Evolutionary conservation across 129 eudicot genomes (phyloP).

Genomic region (Solidago caesia): DNA sequence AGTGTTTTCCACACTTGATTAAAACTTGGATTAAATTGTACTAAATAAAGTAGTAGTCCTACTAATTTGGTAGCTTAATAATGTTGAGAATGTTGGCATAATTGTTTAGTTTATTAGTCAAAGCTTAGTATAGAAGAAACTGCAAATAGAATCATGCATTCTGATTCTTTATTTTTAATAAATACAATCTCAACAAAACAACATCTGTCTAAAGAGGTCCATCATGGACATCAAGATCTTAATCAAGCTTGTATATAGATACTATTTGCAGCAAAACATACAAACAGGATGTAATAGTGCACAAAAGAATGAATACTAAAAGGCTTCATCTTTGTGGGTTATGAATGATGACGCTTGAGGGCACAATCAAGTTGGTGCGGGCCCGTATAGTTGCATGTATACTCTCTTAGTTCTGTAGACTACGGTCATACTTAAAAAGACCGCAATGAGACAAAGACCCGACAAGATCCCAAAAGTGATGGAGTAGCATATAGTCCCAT

Average conservation of each 20-base stretch:
- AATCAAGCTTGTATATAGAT: not conserved
- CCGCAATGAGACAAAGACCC: constrained; percentile 49
- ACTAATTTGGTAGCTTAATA: too few species aligned
- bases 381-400: constrained; percentile 51
- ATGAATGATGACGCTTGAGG: not conserved
- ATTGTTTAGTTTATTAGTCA: too few species aligned
- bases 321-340: constrained; percentile 11
- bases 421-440: constrained; percentile 49
- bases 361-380: constrained; percentile 16
- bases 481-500: constrained; percentile 60
- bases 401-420: constrained; percentile 60
- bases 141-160: too few species aligned
- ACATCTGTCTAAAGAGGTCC: too few species aligned
- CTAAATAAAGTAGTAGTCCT: too few species aligned
- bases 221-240: too few species aligned
- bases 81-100: too few species aligned
- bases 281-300: constrained; percentile 7
- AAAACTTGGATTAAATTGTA: too few species aligned
- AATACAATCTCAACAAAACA: too few species aligned
- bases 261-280: constrained; percentile 24
- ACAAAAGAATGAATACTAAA: constrained; percentile 34
- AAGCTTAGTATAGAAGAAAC: too few species aligned
- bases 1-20: too few species aligned
- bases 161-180: too few species aligned
- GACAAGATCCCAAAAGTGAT: constrained; percentile 61